These are phyloP conservation scores for Adansonia grandidieri DNA, from an alignment of 441 rosid genomes.

Conservation along the genomic window DNA sequence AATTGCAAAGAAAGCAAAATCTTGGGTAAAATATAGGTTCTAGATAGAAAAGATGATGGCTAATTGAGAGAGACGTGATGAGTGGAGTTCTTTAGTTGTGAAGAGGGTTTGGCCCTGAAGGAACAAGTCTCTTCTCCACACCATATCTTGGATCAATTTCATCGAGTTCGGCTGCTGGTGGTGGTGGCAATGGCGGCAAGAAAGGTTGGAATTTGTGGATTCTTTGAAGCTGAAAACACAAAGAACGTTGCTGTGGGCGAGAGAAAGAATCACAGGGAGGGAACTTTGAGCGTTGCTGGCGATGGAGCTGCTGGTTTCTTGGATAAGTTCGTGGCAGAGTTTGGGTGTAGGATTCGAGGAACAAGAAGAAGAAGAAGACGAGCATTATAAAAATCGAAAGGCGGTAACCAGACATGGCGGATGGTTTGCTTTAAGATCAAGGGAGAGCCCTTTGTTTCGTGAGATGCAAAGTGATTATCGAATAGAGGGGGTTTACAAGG, in stretches of 20 bases:
- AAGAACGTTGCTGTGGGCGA: slow-evolving; percentile 40
- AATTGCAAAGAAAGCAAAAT: slow-evolving; percentile 17
- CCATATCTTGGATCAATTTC: slow-evolving; percentile 79
- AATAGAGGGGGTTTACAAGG: neutral
- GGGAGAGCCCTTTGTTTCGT: neutral
- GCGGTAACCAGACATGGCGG: slow-evolving; percentile 25
- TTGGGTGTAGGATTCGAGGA: neutral
- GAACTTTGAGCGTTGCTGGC: neutral
- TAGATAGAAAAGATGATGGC: neutral
- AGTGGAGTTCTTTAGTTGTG: slow-evolving; percentile 54
- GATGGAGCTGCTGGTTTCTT: slow-evolving; percentile 26
- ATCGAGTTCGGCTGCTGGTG: slow-evolving; percentile 27
- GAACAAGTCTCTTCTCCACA: slow-evolving; percentile 79
- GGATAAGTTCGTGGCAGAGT: neutral
- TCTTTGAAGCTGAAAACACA: slow-evolving; percentile 59
- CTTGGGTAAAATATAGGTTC: neutral
- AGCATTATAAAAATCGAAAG: slow-evolving; percentile 31
- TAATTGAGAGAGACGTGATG: neutral
- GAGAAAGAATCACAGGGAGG: slow-evolving; percentile 53
- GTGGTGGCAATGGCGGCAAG: slow-evolving; percentile 14
- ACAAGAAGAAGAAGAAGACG: slow-evolving; percentile 3
- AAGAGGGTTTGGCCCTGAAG: slow-evolving; percentile 90
- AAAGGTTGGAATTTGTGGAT: slow-evolving; percentile 41
- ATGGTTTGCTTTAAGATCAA: neutral
- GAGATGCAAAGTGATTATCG: neutral